Base-by-base conservation (phyloP, 2,329 filamentous ascomycete genomes). In the Alternaria rosae region DNA sequence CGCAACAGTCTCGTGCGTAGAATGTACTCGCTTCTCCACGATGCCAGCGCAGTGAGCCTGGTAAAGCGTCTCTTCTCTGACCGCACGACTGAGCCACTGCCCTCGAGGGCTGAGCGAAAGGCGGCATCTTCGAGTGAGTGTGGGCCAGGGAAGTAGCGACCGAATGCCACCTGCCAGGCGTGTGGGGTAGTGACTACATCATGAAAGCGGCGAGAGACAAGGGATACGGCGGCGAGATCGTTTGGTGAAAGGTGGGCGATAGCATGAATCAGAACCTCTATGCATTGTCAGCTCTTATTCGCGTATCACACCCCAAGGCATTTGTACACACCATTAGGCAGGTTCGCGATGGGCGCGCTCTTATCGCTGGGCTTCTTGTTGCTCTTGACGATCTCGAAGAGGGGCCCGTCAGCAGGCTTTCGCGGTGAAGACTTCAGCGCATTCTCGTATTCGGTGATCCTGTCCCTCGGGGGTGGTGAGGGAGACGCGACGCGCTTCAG, bases 1-100 rank as follows among this genome's bases (percentile, higher is more conserved):
- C 93, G 88, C 54, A 98, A 82, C 54, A 98, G 86, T 48, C 92
- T 88, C 2, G 93, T 97, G 48, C 95, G 87, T 59, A 97, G 82
- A 50, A 98, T 91, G 74, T 98, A 99, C 79, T 99, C 95, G 79
- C 92, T 97, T 70, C 94, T 88, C 94, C 95, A 98, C 9, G 94
- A 95, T n/a, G 93, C 91, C 64, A 94, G 82, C 4, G 89, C 85
- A 10, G 92, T 96, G 57, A 99, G 85, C 44, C 94, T 89, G 15
- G 92, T 88, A 74, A 98, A 99, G 67, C 88, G 87, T 45, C 93
- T 91, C 70, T 88, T 87, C 74, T 95, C 91, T 1, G 91, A 90
- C 26, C 88, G 87, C 45, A 93, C 82, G 41, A 65, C 66, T 20
- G 80, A 77, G n/a, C 72, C 74, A 26, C 63, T 66, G 7, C 74